Percentiles rank a stretch among this genome's conserved stretches.
Evolutionary conservation across 2,329 filamentous ascomycete species (phyloP).

Genomic region (Aspergillus floridensis): DNA sequence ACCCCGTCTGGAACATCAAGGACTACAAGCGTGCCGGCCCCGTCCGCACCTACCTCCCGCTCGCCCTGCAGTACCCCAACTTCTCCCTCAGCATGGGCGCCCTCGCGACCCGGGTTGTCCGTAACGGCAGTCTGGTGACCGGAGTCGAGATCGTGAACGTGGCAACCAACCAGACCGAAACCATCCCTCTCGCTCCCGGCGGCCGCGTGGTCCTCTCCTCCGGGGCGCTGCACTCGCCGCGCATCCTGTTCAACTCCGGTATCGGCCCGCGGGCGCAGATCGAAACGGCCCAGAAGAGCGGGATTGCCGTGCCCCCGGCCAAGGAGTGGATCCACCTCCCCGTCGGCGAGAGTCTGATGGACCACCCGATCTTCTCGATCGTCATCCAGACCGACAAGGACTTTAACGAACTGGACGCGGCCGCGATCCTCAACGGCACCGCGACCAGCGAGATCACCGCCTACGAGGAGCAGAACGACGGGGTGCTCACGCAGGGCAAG

Average conservation of each 20-base stretch:
- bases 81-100: conserved; percentile 68
- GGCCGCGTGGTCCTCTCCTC: conserved; percentile 68
- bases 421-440: not conserved
- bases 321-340: conserved; percentile 51
- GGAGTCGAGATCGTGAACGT: conserved; percentile 42
- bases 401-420: conserved; percentile 11
- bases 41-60: conserved; percentile 67
- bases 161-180: conserved; percentile 50
- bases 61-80: conserved; percentile 59
- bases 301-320: conserved; percentile 42
- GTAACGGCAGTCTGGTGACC: conserved; percentile 61
- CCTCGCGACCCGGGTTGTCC: conserved; percentile 62
- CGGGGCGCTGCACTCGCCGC: conserved; percentile 66
- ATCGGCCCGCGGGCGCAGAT: conserved; percentile 60
- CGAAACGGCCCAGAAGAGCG: conserved; percentile 45
- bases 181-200: conserved; percentile 54
- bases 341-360: conserved; percentile 51
- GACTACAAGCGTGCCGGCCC: conserved; percentile 67
- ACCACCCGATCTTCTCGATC: conserved; percentile 30
- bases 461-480: conserved; percentile 20
- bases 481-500: conserved; percentile 24
- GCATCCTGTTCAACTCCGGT: conserved; percentile 61
- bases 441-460: conserved; percentile 22
- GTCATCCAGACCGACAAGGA: conserved; percentile 5
- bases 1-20: conserved; percentile 66